A percentile compares a stretch with the other conserved stretches of the same genome.
phyloP scores from a whole-genome alignment of 108 stramenopile species.

The Pelagomonas calceolata region DNA sequence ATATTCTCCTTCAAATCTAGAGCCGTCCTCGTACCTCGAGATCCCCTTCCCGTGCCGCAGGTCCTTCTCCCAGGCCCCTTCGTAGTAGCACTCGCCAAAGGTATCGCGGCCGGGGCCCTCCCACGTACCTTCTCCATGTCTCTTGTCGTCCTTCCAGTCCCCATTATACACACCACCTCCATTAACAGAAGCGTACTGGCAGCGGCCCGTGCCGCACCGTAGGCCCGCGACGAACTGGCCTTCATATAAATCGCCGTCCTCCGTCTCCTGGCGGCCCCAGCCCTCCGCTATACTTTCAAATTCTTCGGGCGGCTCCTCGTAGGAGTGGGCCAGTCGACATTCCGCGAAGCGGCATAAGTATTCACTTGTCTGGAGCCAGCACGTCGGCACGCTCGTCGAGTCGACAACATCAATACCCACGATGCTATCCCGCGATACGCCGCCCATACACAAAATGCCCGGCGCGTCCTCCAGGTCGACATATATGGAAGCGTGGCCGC shows the following conservation, averaged over 20 bases:
- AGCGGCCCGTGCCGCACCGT: constrained; percentile 34
- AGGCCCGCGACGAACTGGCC: constrained; percentile 36
- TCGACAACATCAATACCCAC: too few relatives aligned
- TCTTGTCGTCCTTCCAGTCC: too few relatives aligned
- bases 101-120: background rate
- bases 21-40: background rate
- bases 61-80: constrained; percentile 4
- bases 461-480: too few relatives aligned
- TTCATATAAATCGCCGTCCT: constrained; percentile 41
- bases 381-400: too few relatives aligned
- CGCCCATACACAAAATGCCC: too few relatives aligned
- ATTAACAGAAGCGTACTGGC: constrained; percentile 34
- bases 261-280: background rate
- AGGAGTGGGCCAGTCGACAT: too few relatives aligned
- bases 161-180: too few relatives aligned
- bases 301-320: background rate
- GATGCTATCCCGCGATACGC: too few relatives aligned
- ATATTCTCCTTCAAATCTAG: background rate
- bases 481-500: too few relatives aligned
- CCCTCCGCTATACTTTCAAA: background rate
- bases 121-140: background rate
- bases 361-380: too few relatives aligned
- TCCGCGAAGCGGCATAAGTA: too few relatives aligned
- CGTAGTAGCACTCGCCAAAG: background rate
- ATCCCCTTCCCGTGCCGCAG: background rate